Percentiles rank a stretch among this genome's conserved stretches.
phyloP scores from a whole-genome alignment of 2,329 filamentous ascomycete species.

The Trichoderma sp. region DNA sequence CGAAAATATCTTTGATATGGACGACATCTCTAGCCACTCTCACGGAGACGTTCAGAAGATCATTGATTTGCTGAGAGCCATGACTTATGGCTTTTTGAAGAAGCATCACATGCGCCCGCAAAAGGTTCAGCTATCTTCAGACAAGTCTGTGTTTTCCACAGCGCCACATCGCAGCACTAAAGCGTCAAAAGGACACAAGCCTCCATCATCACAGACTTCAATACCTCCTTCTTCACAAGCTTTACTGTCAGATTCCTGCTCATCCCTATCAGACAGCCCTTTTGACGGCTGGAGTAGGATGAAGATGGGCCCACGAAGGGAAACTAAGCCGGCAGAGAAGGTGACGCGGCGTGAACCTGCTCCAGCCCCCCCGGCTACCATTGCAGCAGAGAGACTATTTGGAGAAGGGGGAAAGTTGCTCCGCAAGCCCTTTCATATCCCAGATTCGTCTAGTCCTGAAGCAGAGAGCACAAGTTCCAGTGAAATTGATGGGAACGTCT shows the following conservation, averaged over 20 bases:
- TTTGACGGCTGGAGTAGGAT: slow-evolving; percentile 45
- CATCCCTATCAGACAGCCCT: slow-evolving; percentile 27
- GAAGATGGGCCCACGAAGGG: slow-evolving; percentile 32
- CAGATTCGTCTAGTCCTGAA: slow-evolving; percentile 26
- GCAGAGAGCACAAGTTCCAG: not conserved
- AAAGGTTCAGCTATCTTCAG: slow-evolving; percentile 30
- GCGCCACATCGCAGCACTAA: slow-evolving; percentile 28
- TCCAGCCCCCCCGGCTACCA: not conserved
- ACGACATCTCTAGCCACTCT: slow-evolving; percentile 47
- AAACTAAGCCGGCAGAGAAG: not conserved
- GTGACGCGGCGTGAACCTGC: not conserved
- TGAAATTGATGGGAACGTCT: not conserved
- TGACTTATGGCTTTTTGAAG: slow-evolving; percentile 73
- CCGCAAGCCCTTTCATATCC: slow-evolving; percentile 48
- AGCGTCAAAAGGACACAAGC: slow-evolving; percentile 23
- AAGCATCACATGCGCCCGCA: slow-evolving; percentile 68
- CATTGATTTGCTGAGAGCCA: slow-evolving; percentile 64
- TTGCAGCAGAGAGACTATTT: slow-evolving; percentile 37
- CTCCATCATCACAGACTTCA: slow-evolving; percentile 22
- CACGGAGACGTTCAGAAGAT: slow-evolving; percentile 51
- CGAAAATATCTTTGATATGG: slow-evolving; percentile 39
- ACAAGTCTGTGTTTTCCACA: slow-evolving; percentile 34
- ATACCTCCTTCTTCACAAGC: slow-evolving; percentile 23
- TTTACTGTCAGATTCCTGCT: not conserved
- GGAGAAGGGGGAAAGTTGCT: slow-evolving; percentile 46